These are phyloP conservation scores for Alternaria sp. DNA, from an alignment of 2,329 filamentous ascomycete species.

Conservation along the genomic window DNA sequence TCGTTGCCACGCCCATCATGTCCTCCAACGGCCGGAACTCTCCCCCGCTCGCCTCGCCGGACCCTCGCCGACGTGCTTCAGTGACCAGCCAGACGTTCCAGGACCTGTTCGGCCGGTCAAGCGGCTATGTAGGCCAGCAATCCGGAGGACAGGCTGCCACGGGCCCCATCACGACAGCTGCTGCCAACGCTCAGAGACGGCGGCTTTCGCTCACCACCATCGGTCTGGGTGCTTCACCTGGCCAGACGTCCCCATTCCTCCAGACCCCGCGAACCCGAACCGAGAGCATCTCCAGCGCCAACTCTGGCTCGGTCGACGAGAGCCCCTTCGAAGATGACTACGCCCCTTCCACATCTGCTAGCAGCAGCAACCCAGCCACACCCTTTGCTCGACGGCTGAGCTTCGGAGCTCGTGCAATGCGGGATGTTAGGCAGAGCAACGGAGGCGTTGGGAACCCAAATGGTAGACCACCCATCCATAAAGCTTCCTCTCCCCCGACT, in stretches of 20 bases:
- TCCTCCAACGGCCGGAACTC: constrained; percentile 50
- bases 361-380: constrained; percentile 67
- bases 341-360: constrained; percentile 58
- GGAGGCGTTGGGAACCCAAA: constrained; percentile 63
- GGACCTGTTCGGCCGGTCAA: constrained; percentile 53
- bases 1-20: constrained; percentile 27
- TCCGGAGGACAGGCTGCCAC: constrained; percentile 40
- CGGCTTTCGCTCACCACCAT: constrained; percentile 59
- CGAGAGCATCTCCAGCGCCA: constrained; percentile 57
- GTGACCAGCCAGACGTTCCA: constrained; percentile 57
- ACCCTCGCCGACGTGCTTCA: constrained; percentile 53
- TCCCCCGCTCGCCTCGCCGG: constrained; percentile 47
- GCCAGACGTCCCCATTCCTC: constrained; percentile 52
- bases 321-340: constrained; percentile 63
- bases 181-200: constrained; percentile 57
- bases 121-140: constrained; percentile 43
- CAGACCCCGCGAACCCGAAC: constrained; percentile 48
- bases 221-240: constrained; percentile 54
- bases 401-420: constrained; percentile 82
- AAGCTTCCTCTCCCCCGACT: constrained; percentile 59
- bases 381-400: constrained; percentile 87
- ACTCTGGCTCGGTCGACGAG: constrained; percentile 56
- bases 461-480: constrained; percentile 64
- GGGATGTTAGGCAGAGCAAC: constrained; percentile 67
- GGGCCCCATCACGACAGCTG: constrained; percentile 57